Base-by-base conservation (phyloP, 129 eudicot species). In the Flaveria robusta region DNA sequence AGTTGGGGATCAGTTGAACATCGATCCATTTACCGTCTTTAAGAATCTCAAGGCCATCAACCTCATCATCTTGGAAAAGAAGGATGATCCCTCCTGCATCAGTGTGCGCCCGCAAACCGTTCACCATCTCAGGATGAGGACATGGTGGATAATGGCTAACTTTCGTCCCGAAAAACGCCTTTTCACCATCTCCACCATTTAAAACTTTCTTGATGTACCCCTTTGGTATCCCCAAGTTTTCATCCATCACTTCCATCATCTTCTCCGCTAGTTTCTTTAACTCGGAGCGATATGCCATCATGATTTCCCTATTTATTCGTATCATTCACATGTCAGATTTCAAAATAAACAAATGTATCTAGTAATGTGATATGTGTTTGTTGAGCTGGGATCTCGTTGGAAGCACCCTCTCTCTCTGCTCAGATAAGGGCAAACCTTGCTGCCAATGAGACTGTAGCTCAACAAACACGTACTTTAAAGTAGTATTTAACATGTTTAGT, bases 71-170 rank as follows among this genome's bases (percentile, higher is more conserved):
- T 41, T 92, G 97, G 81, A 87, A 89, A 45, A 92, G 93, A 9
- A 92, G 78, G 77, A 92, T 84, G 43, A 92, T 69, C 7, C 97
- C 97, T 9, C 97, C 97, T 3, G 97, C 97, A 15, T 92, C 97
- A 0, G 96, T 92, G 90, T 92, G 97, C n/a, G 96, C 90, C 31
- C 97, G 79, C 14, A 92, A 88, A 22, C 91, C 96, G 3, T 24
- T 82, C n/a, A 89, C 89, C 82, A 70, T 75, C 41, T 92, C 91
- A 0, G 97, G 97, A 42, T 79, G 70, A 8, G 91, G 81, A 46
- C 97, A 89, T 4, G 97, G 96, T 12, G 96, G 97, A 50, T 91
- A 91, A 54, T 91, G 92, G 86, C 92, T 87, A 22, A 92, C 93
- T 50, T 92, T 92, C 9, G 97, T 89, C 46, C 97, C 97, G 27